Evolutionary conservation across 768 basidiomycete genomes (phyloP), one percentile per base, ranked within the genome.

Genomic region (Lentinula detonsa): DNA sequence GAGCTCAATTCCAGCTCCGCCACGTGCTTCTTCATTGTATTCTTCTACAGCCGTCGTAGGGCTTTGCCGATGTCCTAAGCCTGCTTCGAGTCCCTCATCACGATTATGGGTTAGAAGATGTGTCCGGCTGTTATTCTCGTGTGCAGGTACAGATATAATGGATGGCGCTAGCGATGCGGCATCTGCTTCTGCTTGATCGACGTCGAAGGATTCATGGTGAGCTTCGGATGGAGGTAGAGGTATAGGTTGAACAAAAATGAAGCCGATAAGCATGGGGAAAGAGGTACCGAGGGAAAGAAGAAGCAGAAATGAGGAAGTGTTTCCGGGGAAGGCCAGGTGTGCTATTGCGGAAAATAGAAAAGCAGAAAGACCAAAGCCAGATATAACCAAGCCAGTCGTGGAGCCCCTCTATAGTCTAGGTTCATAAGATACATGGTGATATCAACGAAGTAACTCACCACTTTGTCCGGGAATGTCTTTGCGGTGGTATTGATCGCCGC

Each of bases 361-460:
- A 0, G 88, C 88, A 2, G 85, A 86, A 9, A 90, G 78, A 0
- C 87, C 87, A 57, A 85, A 86, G 31, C 85, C 87, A 3, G 87
- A 85, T 5, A 86, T 63, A 33, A 87, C 85, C 33, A 85, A 68
- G 1, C 81, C 80, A 1, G 81, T 85, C 16, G 77, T 79, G 0
- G 77, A 80, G 2, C 81, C 86, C 10, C 86, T 75, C 81, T 84
- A 53, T 18, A 60, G 46, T n/a, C 35, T 37, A 53, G 57, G 15
- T 45, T 52, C 10, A 28, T n/a, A 43, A 61, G 50, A 48, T 31
- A 55, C 16, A 54, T 18, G 9, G 9, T 5, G 3, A 15, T 2
- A 9, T 40, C 46, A 28, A 28, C 18, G 40, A 34, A 34, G 21
- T 50, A 4, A 69, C 81, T 52, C 59, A 84, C 84, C 10, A 75